Base-by-base conservation (phyloP, 106 monocot genomes). In the Dendrobium chrysotoxum region DNA sequence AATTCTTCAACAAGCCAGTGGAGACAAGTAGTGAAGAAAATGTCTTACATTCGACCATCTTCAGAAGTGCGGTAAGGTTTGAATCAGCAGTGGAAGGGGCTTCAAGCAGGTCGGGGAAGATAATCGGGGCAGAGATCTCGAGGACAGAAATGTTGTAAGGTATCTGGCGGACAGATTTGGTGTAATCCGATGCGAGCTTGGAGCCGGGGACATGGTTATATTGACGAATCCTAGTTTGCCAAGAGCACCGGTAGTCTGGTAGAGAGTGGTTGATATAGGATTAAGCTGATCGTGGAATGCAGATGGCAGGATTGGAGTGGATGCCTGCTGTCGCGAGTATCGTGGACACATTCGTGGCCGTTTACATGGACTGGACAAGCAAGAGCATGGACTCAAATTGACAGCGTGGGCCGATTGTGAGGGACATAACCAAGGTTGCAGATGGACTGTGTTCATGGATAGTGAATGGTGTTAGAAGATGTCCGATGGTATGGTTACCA, bases 41-140 rank as follows among this genome's bases (percentile, higher is more conserved):
- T 54, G 88, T 87, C 86, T 88, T 92, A 87, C 97, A 98, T 0
- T 94, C 97, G 53, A 94, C 97, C 80, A 94, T 98, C 76, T 89
- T 89, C 7, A 98, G 85, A 5, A 98, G 80, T 0, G 75, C 89
- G 70, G 92, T 98, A 79, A 98, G 85, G 79, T 98, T 94, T 75
- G 92, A 39, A 25, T 80, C 70, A 20, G 85, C 44, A 18, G 81
- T 80, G 5, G 88, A 50, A 21, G 91, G 83, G 13, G 88, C 89
- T 53, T 90, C 92, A 53, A 98, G 83, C 12, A 98, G 88, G 35
- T 94, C 97, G 5, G 90, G 82, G 89, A 88, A 98, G 75, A 82
- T 75, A 79, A 98, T 86, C 21, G 97, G 94, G 31, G 85, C 86
- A 58, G 90, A 90, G 81, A 98, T 79, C 85, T 92, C 94, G 46